phyloP scores from a whole-genome alignment of 2,329 filamentous ascomycete genomes.

The Fragosphaeria purpurea region DNA sequence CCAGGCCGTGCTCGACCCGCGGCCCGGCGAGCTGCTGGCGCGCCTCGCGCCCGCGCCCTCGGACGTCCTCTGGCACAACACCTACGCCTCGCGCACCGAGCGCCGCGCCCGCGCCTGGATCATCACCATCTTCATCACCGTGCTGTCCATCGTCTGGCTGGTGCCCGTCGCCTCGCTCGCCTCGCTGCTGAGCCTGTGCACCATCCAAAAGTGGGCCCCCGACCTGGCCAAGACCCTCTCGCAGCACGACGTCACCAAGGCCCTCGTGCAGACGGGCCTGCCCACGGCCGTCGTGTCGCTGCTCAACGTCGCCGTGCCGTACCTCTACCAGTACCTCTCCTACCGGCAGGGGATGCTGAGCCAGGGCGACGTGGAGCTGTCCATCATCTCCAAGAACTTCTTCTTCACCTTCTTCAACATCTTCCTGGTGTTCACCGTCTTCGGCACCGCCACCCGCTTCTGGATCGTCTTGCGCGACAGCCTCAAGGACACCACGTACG shows the following conservation, averaged over 20 bases:
- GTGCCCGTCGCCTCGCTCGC: constrained; percentile 71
- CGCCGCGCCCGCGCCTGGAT: constrained; percentile 73
- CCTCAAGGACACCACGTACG: constrained; percentile 66
- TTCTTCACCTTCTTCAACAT: constrained; percentile 99
- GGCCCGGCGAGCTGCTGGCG: constrained; percentile 74
- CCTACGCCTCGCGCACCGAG: constrained; percentile 64
- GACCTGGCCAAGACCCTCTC: constrained; percentile 57
- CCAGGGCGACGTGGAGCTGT: constrained; percentile 86
- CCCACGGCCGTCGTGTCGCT: constrained; percentile 79
- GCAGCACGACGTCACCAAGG: constrained; percentile 58
- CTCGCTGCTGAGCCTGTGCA: constrained; percentile 68
- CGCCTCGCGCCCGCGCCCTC: constrained; percentile 79
- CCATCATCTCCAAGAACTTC: constrained; percentile 95
- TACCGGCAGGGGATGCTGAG: constrained; percentile 92
- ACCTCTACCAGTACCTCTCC: constrained; percentile 87
- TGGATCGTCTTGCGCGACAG: constrained; percentile 59
- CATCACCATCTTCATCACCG: constrained; percentile 71
- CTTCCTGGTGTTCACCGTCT: constrained; percentile 86
- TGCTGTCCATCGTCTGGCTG: constrained; percentile 84
- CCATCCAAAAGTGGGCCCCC: constrained; percentile 64
- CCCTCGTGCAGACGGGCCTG: constrained; percentile 76
- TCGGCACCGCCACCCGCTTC: constrained; percentile 72
- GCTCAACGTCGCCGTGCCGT: constrained; percentile 82
- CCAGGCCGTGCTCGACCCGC: constrained; percentile 85
- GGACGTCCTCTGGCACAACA: constrained; percentile 93